Percentiles rank a stretch among this genome's conserved stretches.
Conservation (phyloP, 192 early-diverging fungal genomes). For the Podila epigama region DNA sequence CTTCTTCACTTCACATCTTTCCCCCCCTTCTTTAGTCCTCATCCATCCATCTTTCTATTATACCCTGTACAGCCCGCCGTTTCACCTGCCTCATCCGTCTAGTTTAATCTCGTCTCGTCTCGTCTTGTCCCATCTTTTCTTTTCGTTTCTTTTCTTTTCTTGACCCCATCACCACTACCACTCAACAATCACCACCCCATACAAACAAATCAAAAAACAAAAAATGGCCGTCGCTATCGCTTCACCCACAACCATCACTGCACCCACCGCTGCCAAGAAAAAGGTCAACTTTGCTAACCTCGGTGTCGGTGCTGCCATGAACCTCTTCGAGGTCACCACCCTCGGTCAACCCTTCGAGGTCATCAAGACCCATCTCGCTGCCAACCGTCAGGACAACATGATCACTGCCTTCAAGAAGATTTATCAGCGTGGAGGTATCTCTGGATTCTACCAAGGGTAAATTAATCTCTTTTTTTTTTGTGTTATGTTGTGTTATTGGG, state of each 20-base stretch:
- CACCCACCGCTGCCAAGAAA: conserved; percentile 69
- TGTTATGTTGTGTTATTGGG: neutral
- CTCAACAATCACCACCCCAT: neutral
- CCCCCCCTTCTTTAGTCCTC: neutral
- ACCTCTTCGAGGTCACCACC: conserved; percentile 91
- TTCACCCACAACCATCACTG: neutral
- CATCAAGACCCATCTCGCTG: conserved; percentile 93
- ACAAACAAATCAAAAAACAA: neutral
- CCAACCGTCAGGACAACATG: conserved; percentile 88
- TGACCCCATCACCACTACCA: neutral
- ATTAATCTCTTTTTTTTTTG: neutral
- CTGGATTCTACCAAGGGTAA: conserved; percentile 94
- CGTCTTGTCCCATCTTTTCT: neutral
- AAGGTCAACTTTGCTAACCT: conserved; percentile 87
- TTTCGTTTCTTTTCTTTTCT: neutral
- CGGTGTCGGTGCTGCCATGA: conserved; percentile 86
- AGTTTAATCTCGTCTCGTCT: too few species aligned
- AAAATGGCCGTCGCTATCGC: conserved; percentile 32
- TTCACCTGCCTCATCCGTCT: too few species aligned
- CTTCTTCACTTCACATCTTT: neutral
- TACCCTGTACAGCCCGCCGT: neutral
- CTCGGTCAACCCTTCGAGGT: conserved; percentile 97
- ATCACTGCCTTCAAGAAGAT: conserved; percentile 75
- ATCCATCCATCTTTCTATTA: neutral
- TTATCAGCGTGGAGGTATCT: conserved; percentile 83